These are phyloP conservation scores for Coemansia asiatica DNA, from an alignment of 192 early-diverging fungal species.

Conservation along the genomic window DNA sequence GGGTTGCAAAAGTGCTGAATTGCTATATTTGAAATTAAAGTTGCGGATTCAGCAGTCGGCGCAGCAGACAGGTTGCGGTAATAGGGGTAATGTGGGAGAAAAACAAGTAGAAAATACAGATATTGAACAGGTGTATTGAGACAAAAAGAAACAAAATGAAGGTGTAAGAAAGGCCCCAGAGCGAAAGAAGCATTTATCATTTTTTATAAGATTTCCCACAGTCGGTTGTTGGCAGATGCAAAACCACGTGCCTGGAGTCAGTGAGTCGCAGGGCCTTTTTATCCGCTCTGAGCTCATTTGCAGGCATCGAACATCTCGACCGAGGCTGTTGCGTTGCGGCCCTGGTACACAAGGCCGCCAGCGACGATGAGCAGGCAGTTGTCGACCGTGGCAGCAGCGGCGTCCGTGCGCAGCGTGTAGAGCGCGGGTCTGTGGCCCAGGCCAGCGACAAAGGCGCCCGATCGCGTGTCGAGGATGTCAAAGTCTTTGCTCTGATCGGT, in stretches of 20 bases:
- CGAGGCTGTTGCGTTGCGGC: constrained; percentile 42
- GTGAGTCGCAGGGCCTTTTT: not conserved
- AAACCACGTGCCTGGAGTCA: not conserved
- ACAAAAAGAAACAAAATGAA: not conserved
- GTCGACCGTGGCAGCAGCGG: constrained; percentile 34
- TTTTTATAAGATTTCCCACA: not conserved
- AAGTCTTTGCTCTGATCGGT: constrained; percentile 45
- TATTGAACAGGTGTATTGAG: no score
- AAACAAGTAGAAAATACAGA: no score
- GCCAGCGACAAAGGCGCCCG: constrained; percentile 22
- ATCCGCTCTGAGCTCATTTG: not conserved
- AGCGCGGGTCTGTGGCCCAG: constrained; percentile 31
- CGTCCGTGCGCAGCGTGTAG: constrained; percentile 36
- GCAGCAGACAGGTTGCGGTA: not conserved
- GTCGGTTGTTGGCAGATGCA: not conserved
- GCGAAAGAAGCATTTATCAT: no score
- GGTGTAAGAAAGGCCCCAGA: no score
- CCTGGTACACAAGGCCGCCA: constrained; percentile 46
- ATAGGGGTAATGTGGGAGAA: no score
- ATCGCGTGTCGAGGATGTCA: constrained; percentile 41
- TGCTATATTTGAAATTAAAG: no score
- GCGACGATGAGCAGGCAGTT: constrained; percentile 44
- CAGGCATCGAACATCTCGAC: constrained; percentile 55
- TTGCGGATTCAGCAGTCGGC: not conserved
- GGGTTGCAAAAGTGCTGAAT: no score